Evolutionary conservation across 345 rosid genomes (phyloP).

Genomic region (Eucalyptus marginata): DNA sequence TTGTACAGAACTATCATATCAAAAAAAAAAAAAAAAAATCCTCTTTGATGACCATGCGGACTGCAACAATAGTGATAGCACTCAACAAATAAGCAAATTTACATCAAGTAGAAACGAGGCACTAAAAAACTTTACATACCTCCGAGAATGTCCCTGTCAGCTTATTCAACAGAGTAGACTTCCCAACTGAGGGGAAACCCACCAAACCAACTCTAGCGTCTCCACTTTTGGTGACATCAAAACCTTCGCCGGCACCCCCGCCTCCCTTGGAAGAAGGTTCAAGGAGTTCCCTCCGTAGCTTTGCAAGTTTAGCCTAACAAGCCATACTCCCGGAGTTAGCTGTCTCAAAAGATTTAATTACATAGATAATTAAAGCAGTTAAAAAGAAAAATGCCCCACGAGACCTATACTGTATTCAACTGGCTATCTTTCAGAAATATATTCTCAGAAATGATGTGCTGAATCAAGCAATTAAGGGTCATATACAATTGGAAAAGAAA

Average conservation of each 20-base stretch:
- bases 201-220: slow-evolving; percentile 96
- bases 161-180: slow-evolving; percentile 94
- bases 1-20: neutral
- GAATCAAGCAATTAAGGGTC: neutral
- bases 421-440: neutral
- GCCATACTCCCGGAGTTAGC: neutral
- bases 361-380: neutral
- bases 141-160: slow-evolving; percentile 93
- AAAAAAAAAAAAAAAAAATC: neutral
- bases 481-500: neutral
- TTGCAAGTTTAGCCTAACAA: slow-evolving; percentile 89
- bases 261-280: slow-evolving; percentile 86
- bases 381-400: neutral
- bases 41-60: neutral
- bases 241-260: slow-evolving; percentile 88
- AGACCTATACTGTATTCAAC: neutral
- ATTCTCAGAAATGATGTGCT: neutral
- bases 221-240: slow-evolving; percentile 96
- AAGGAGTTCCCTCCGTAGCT: slow-evolving; percentile 86
- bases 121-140: slow-evolving; percentile 20
- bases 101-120: neutral
- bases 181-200: slow-evolving; percentile 96
- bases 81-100: neutral
- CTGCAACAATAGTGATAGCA: neutral
- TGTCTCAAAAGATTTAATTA: neutral